Conservation (phyloP, 225 moss, liverwort and hornwort species). For the Polytrichum formosum region DNA sequence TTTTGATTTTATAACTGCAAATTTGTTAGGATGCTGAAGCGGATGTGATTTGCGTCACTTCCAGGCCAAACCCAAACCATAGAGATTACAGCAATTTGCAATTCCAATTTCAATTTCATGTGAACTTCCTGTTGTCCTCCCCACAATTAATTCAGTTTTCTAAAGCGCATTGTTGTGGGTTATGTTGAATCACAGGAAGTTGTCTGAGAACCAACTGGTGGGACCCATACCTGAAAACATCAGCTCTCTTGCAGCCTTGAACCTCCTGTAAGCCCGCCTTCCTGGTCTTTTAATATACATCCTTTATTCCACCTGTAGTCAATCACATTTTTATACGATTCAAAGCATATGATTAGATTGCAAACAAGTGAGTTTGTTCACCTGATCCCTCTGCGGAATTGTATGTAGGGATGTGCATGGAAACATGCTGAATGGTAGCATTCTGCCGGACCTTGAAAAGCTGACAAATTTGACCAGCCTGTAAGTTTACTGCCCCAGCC, state of each 20-base stretch:
- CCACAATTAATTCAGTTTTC: not conserved
- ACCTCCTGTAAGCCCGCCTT: slow-evolving; percentile 38
- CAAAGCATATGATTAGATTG: not conserved
- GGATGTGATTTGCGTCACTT: too few relatives aligned
- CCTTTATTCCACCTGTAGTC: not conserved
- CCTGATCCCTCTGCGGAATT: not conserved
- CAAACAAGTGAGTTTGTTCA: not conserved
- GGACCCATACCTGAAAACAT: slow-evolving; percentile 53
- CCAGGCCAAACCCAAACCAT: too few relatives aligned
- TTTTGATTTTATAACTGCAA: too few relatives aligned
- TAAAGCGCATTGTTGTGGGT: too few relatives aligned
- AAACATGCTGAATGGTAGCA: slow-evolving; percentile 49
- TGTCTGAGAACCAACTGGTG: slow-evolving; percentile 47
- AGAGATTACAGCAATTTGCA: too few relatives aligned
- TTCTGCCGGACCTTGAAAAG: slow-evolving; percentile 51
- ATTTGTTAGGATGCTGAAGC: too few relatives aligned
- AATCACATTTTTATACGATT: not conserved
- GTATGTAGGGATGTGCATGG: slow-evolving; percentile 43
- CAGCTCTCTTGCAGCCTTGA: slow-evolving; percentile 57
- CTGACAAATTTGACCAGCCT: slow-evolving; percentile 55
- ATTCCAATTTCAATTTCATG: too few relatives aligned
- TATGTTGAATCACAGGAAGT: slow-evolving; percentile 30
- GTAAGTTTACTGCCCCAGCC: slow-evolving; percentile 24
- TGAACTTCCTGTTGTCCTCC: not conserved
- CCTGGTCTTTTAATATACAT: not conserved